Base-by-base conservation (phyloP, 306 rosid species). In the Sindora glabra region DNA sequence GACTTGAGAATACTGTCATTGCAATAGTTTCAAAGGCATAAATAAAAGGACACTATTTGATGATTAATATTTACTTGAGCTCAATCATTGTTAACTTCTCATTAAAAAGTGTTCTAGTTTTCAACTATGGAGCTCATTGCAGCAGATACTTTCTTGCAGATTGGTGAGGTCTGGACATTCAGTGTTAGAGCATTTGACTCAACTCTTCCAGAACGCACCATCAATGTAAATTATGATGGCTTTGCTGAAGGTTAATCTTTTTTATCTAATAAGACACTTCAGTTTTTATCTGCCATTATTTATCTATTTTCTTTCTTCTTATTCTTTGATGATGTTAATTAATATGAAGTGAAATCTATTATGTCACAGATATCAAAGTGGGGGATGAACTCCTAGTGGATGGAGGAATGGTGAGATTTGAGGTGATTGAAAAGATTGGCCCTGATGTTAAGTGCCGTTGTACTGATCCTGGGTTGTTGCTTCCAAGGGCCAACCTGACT, bases 341-440 rank as follows among this genome's bases (percentile, higher is more conserved):
- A 13, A 26, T 68, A 25, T 33, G 6, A 48, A 52, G 25, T 48
- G 45, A 34, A 5, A 24, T 52, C 25, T 67, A 67, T 38, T 67
- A 21, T 72, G 65, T 37, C 78, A 66, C 76, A 94, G 97, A 94
- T 62, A 90, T 94, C 57, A 75, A 78, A 66, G 90, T 89, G 33
- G 99, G 99, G 36, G 99, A 94, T 75, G 99, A 94, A 14, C 95
- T 94, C 54, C 80, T 94, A 53, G 95, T 94, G 67, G 99, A 94
- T 49, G 99, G 99, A 47, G 99, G 99, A 38, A 94, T 89, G 99
- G 99, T 94, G 72, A 89, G 99, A 77, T 94, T 94, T 63, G 99
- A 94, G 65, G 99, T 94, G 53, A 77, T 89, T 50, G 90, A 89
- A 70, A 94, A 89, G 76, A 77, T 94, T 62, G 99, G 99, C 48